phyloP scores from a whole-genome alignment of 148 eudicot genomes.

The Heliosperma pusillum region DNA sequence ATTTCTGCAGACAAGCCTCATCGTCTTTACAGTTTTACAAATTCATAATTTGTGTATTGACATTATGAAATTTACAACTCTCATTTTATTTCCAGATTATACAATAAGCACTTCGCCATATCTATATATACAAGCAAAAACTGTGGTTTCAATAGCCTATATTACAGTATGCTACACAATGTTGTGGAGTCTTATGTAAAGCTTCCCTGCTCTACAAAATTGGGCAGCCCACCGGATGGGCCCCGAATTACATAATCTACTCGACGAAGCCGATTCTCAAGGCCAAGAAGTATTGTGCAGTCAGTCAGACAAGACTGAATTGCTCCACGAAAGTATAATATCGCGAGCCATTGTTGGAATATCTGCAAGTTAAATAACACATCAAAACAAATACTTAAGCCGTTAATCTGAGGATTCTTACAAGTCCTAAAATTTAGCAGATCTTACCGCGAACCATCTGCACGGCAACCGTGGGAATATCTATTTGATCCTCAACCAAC shows the following conservation, averaged over 20 bases:
- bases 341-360: constrained; percentile 81
- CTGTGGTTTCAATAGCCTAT: constrained; percentile 25
- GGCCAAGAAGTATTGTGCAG: not conserved
- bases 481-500: constrained; percentile 87
- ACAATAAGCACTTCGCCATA: not conserved
- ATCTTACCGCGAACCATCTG: constrained; percentile 74
- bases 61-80: no score
- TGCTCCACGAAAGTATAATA: constrained; percentile 82
- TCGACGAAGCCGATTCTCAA: not conserved
- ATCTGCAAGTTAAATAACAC: constrained; percentile 42
- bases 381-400: not conserved
- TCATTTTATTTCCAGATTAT: not conserved
- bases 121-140: constrained; percentile 21
- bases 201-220: constrained; percentile 29
- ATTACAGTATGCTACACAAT: not conserved
- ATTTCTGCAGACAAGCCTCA: no score
- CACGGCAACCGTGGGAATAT: constrained; percentile 66
- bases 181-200: not conserved
- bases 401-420: not conserved
- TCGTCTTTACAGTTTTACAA: no score
- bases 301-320: constrained; percentile 64
- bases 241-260: constrained; percentile 4
- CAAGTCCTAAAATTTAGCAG: not conserved
- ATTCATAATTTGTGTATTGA: no score
- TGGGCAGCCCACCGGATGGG: not conserved